Base-by-base conservation (phyloP, 2,329 filamentous ascomycete genomes). In the Ophiostoma sp. region DNA sequence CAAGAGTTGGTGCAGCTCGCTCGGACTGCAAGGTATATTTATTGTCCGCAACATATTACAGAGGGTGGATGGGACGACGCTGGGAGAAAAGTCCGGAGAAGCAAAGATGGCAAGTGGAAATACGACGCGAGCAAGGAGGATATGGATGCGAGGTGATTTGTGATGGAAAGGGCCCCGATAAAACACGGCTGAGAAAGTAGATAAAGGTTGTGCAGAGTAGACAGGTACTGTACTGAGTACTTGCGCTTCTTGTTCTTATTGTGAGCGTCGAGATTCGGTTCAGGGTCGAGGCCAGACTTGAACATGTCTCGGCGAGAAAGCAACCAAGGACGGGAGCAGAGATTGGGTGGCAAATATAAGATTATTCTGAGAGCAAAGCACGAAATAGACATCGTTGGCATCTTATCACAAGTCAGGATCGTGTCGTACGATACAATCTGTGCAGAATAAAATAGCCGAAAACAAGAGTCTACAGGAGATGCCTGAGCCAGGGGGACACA, bases 61-160 rank as follows among this genome's bases (percentile, higher is more conserved):
- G 27, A 31, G 27, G 27, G 27, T 31, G 41, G 20, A 54, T 23
- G 52, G 52, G n/a, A 27, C 52, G 52, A 57, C 23, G 4, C 48
- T 52, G 17, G 6, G 48, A 17, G 48, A 23, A 62, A 62, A 35
- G 57, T 33, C 60, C 60, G 60, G 33, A 64, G 60, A 64, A 36
- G 60, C n/a, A 48, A 48, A 20, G 31, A n/a, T 15, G 31, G 33
- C 52, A 64, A 36, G 33, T 64, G 20, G 60, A 64, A 64, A 64
- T 64, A 64, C 33, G 33, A 64, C 60, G 31, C 33, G 60, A 23
- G 60, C 60, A 62, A 62, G 27, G n/a, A 54, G n/a, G 17, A 13
- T 35, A n/a, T 64, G 57, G 27, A 62, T 31, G 57, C 13, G 15
- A 33, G 27, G 57, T 36, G 60, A 64, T 36, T 36, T 64, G 33